Percentiles rank a stretch among this genome's conserved stretches.
These are phyloP conservation scores for Rhizopogon vinicolor DNA, from an alignment of 768 basidiomycete species.

Conservation along the genomic window DNA sequence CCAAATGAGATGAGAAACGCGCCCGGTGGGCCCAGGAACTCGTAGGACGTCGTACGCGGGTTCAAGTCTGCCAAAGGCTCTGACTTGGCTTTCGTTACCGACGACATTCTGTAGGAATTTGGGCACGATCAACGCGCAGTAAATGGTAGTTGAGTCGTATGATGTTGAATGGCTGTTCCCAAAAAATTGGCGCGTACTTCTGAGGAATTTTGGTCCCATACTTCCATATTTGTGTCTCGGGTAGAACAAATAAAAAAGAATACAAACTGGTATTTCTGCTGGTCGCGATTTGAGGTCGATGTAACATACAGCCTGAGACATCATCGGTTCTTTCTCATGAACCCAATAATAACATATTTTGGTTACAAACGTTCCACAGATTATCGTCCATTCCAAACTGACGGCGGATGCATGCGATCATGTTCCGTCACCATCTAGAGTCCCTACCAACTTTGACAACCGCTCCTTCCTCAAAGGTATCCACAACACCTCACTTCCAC, in stretches of 20 bases:
- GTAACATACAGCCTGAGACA: too few species aligned
- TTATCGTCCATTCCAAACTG: background rate
- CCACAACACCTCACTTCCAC: slow-evolving; percentile 69
- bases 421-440: slow-evolving; percentile 13
- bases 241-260: too few species aligned
- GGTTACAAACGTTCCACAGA: background rate
- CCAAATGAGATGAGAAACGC: slow-evolving; percentile 65
- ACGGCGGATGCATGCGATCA: background rate
- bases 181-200: background rate
- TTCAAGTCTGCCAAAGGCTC: slow-evolving; percentile 38
- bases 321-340: background rate
- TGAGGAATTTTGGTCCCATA: background rate
- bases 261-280: too few species aligned
- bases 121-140: background rate
- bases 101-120: slow-evolving; percentile 11
- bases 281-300: too few species aligned
- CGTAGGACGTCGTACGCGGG: slow-evolving; percentile 68
- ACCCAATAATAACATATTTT: background rate
- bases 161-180: background rate
- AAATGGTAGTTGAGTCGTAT: background rate
- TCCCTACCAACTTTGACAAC: slow-evolving; percentile 42
- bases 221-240: background rate
- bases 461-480: slow-evolving; percentile 82
- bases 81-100: slow-evolving; percentile 6
- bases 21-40: slow-evolving; percentile 81